Base-by-base conservation (phyloP, 2,329 filamentous ascomycete species). In the Catunica adiposa region DNA sequence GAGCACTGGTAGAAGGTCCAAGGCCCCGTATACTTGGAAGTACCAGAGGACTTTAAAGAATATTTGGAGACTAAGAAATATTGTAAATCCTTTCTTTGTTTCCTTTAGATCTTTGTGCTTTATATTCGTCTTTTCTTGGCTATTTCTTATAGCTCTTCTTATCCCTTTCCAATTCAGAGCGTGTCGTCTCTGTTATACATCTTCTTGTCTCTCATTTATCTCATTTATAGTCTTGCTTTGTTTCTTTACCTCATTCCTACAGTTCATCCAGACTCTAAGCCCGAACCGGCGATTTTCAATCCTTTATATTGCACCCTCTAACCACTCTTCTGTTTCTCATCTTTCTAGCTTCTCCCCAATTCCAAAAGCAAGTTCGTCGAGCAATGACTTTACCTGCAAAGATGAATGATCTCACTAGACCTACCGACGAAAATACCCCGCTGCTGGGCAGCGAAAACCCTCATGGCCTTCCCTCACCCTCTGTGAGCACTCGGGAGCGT, bases 361-460 rank as follows among this genome's bases (percentile, higher is more conserved):
- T 25, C 31, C 46, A 15, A 29, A 34, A 4, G 6, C 26, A 4
- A 17, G 22, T 54, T 37, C 51, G 51, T 20, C 54, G 48, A 23
- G 23, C 44, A 38, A 46, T 47, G 55, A 60, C 56, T 54, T 58
- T 59, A 60, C 57, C 58, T 42, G 38, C 47, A 25, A 51, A 51
- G 55, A 60, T 52, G 55, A 56, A 42, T 25, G 22, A 52, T 20
- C 61, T 61, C 51, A 59, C 59, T 44, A 57, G 54, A 54, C 53
- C 54, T 54, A 62, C 64, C 60, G 61, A 64, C 61, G 71, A 76
- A 65, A 64, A 62, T 47, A 69, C 71, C 59, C 71, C 72, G 53
- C 66, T 75, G 56, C 64, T 75, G 42, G 55, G 68, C 57, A 65
- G 66, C 62, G 65, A 65, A 54, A 31, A 34, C 14, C 4, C 38